Evolutionary conservation across 495 filamentous ascomycete genomes (phyloP).

Genomic region (Margaritispora aquatica): DNA sequence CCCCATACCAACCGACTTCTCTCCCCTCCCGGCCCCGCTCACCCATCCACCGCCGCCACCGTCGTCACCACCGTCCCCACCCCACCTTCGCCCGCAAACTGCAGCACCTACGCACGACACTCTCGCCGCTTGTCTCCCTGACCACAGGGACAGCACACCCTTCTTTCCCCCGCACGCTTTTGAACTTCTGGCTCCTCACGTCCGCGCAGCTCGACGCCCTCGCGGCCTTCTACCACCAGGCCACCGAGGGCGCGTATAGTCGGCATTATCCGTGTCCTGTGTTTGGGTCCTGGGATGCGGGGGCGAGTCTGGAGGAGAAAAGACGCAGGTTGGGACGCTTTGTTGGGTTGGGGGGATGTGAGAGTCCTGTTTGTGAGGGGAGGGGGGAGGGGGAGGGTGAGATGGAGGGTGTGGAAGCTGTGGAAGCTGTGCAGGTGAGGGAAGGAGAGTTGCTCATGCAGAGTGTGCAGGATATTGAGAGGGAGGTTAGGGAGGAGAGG

Average conservation of each 20-base stretch:
- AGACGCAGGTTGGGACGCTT: conserved; percentile 49
- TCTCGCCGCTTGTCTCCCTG: conserved; percentile 52
- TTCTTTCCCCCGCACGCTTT: conserved; percentile 56
- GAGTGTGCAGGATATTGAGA: neutral
- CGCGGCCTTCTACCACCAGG: conserved; percentile 71
- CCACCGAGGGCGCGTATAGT: conserved; percentile 46
- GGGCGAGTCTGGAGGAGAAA: conserved; percentile 42
- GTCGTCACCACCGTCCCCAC: neutral
- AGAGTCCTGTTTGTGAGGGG: neutral
- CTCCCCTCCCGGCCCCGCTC: conserved; percentile 42
- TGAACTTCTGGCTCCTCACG: conserved; percentile 72
- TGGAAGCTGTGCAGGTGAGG: no score
- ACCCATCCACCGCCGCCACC: conserved; percentile 47
- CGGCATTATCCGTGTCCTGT: conserved; percentile 57
- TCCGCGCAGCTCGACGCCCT: conserved; percentile 62
- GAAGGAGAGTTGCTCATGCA: neutral
- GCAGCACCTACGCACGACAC: conserved; percentile 24
- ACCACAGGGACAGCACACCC: conserved; percentile 56
- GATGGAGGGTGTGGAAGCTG: no score
- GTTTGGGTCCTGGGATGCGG: conserved; percentile 7
- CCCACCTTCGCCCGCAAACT: conserved; percentile 18
- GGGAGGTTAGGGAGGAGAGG: neutral
- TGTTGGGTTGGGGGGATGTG: neutral
- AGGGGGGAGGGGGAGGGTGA: no score
- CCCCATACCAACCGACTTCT: conserved; percentile 25